Conservation (phyloP, 2,329 filamentous ascomycete species). For the Aspergillus novofumigatus region DNA sequence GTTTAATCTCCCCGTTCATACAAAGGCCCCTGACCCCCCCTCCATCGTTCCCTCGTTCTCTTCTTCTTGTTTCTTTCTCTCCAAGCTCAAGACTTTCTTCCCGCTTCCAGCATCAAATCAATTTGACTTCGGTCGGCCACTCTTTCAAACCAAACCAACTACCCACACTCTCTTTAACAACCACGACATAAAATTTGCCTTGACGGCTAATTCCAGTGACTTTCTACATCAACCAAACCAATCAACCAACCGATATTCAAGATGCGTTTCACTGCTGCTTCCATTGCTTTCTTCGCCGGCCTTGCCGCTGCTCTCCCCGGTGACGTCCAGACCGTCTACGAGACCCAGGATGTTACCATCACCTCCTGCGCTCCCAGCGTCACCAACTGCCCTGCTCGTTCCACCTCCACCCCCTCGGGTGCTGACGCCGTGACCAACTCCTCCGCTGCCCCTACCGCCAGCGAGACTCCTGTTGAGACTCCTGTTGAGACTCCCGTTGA, state of each 20-base stretch:
- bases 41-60: constrained; percentile 14
- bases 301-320: constrained; percentile 36
- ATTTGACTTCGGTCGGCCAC: constrained; percentile 43
- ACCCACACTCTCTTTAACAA: constrained; percentile 28
- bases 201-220: constrained; percentile 25
- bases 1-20: constrained; percentile 38
- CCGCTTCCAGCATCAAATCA: constrained; percentile 29
- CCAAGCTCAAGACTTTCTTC: constrained; percentile 31
- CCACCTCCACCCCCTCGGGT: constrained; percentile 22
- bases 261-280: constrained; percentile 42
- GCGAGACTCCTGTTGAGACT: no score
- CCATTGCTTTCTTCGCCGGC: constrained; percentile 40
- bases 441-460: constrained; percentile 5
- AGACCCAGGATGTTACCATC: constrained; percentile 58
- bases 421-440: constrained; percentile 13
- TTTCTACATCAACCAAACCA: constrained; percentile 4
- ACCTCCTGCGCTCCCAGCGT: constrained; percentile 59
- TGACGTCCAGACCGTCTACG: constrained; percentile 49
- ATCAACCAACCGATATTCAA: constrained; percentile 26
- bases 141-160: constrained; percentile 37
- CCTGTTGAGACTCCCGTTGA: constrained; percentile 8
- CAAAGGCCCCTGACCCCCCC: constrained; percentile 31
- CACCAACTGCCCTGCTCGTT: constrained; percentile 52
- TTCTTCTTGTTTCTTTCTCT: constrained; percentile 23
- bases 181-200: constrained; percentile 21